Percentiles rank a stretch among this genome's conserved stretches.
Conservation (phyloP, 108 stramenopile species). For the Fragilariopsis cylindrus region DNA sequence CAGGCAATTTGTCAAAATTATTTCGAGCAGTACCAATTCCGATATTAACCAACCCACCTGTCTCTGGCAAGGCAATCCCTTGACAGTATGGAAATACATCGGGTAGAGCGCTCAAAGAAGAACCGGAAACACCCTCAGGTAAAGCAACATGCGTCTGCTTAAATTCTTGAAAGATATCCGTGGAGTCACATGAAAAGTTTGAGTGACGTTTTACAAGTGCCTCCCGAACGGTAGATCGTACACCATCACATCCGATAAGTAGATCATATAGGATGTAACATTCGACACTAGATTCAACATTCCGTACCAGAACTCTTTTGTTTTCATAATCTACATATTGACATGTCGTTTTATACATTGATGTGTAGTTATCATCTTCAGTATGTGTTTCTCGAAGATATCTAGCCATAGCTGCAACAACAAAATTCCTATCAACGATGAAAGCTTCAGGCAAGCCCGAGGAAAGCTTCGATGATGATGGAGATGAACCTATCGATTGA, state of each 20-base stretch:
- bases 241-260: slow-evolving; percentile 56
- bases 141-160: slow-evolving; percentile 50
- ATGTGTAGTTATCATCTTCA: slow-evolving; percentile 22
- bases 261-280: slow-evolving; percentile 53
- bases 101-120: slow-evolving; percentile 37
- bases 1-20: slow-evolving; percentile 9
- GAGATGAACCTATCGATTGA: neutral
- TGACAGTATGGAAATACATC: slow-evolving; percentile 32
- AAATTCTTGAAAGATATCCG: slow-evolving; percentile 54
- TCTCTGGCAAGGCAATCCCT: slow-evolving; percentile 54
- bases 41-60: slow-evolving; percentile 45
- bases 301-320: slow-evolving; percentile 47
- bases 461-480: neutral
- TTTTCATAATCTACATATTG: slow-evolving; percentile 29
- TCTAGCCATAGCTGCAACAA: slow-evolving; percentile 52
- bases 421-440: slow-evolving; percentile 63
- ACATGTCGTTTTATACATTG: slow-evolving; percentile 14
- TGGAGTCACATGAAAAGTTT: slow-evolving; percentile 44
- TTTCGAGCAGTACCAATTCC: slow-evolving; percentile 32
- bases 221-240: slow-evolving; percentile 52
- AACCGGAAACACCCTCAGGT: neutral
- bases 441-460: slow-evolving; percentile 14
- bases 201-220: slow-evolving; percentile 49
- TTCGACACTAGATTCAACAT: slow-evolving; percentile 43
- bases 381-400: slow-evolving; percentile 27